Evolutionary conservation across 108 stramenopile genomes (phyloP), one percentile per base, ranked within the genome.

Genomic region (Licmophora abbreviata): DNA sequence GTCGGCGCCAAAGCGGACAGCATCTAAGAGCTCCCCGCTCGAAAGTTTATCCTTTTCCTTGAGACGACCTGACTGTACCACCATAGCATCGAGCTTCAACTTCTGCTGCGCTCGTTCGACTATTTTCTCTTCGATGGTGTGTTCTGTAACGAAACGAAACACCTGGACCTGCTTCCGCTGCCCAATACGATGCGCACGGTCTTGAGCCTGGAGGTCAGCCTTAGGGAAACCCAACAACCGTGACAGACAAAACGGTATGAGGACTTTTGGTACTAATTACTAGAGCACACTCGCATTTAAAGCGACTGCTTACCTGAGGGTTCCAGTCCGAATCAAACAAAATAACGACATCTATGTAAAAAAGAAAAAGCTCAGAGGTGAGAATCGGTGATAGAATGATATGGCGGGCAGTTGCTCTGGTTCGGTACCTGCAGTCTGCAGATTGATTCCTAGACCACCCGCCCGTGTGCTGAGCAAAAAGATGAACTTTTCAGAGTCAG

Each of bases 51-150:
- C 91, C 56, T 87, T 76, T n/a, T 95, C 92, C 49, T 87, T 85
- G 23, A 96, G 75, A 2, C 93, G 86, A 14, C 93, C 95, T 52
- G 90, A 88, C 60, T 99, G 97, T 34, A 99, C 95, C 48, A 99
- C 97, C 83, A 98, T 97, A 14, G 97, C 97, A 70, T 99, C 99
- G 23, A 99, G 92, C 61, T 99, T 98, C 20, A 99, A 93, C 77
- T 99, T 99, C 51, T 97, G 87, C 57, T 98, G 96, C 11, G 99
- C 99, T 38, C 99, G 89, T 68, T 99, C 97, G 7, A 99, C 96
- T 48, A 99, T 94, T 62, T 97, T 97, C 70, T 99, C 96, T 69
- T 99, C 98, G 22, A 99, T 83, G 4, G 97, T 97, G 54, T 95
- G 85, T 65, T 98, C 96, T 1, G 95, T 94, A 15, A 99, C 92